A percentile compares a stretch with the other conserved stretches of the same genome.
Evolutionary conservation across 2,329 filamentous ascomycete species (phyloP).

Genomic region (Microcyclosporella mali): DNA sequence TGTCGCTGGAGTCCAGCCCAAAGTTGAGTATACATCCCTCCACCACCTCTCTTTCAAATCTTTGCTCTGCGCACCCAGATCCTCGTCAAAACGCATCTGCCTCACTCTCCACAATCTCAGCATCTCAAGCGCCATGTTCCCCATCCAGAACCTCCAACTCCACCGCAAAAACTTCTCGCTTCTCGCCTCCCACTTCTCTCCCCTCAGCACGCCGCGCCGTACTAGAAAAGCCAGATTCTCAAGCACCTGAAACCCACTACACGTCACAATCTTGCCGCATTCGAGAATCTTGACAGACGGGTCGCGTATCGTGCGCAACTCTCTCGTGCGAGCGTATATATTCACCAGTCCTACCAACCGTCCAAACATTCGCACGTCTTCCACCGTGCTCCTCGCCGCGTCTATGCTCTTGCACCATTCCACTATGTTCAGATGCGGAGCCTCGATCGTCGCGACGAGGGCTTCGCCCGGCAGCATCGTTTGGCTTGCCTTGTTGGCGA

Average conservation of each 20-base stretch:
- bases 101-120: slow-evolving; percentile 50
- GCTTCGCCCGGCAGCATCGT: slow-evolving; percentile 39
- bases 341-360: slow-evolving; percentile 54
- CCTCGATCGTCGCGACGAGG: slow-evolving; percentile 34
- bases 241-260: slow-evolving; percentile 65
- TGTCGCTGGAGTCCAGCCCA: slow-evolving; percentile 74
- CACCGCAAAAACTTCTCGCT: slow-evolving; percentile 60
- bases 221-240: slow-evolving; percentile 80
- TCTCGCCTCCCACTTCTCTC: slow-evolving; percentile 33
- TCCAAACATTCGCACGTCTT: slow-evolving; percentile 65
- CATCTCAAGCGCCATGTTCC: slow-evolving; percentile 71
- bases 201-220: slow-evolving; percentile 60
- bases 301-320: slow-evolving; percentile 37
- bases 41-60: slow-evolving; percentile 48
- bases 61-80: slow-evolving; percentile 27
- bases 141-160: slow-evolving; percentile 75
- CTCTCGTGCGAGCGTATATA: slow-evolving; percentile 62
- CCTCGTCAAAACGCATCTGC: slow-evolving; percentile 36
- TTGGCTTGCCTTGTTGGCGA: slow-evolving; percentile 34
- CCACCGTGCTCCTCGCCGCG: slow-evolving; percentile 57
- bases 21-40: slow-evolving; percentile 61
- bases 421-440: slow-evolving; percentile 30
- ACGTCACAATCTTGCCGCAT: slow-evolving; percentile 61
- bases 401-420: slow-evolving; percentile 31
- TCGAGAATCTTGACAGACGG: slow-evolving; percentile 48